Conservation (phyloP, 2,329 filamentous ascomycete species). For the Colletotrichum gigasporum region DNA sequence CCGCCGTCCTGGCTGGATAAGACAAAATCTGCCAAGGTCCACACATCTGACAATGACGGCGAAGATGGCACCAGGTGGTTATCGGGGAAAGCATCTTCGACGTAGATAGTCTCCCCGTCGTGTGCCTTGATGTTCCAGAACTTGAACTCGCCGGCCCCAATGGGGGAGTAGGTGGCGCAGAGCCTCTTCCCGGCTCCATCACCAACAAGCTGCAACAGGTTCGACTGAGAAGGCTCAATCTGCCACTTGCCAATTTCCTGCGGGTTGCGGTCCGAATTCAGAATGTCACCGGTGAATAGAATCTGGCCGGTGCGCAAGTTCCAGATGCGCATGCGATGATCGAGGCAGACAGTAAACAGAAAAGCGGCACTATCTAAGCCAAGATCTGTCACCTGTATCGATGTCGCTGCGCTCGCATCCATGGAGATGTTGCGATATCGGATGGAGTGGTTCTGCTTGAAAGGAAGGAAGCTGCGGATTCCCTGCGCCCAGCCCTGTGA, state of each 20-base stretch:
- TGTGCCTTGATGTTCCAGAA: constrained; percentile 83
- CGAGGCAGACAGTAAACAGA: constrained; percentile 84
- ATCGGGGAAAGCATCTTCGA: constrained; percentile 77
- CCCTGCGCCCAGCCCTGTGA: constrained; percentile 77
- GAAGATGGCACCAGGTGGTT: constrained; percentile 72
- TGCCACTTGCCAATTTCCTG: constrained; percentile 78
- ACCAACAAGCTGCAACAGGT: constrained; percentile 78
- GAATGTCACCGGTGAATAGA: constrained; percentile 78
- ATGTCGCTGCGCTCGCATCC: constrained; percentile 74
- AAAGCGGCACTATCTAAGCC: constrained; percentile 61
- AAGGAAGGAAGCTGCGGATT: constrained; percentile 72
- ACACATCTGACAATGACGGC: constrained; percentile 77
- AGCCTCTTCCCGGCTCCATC: constrained; percentile 60
- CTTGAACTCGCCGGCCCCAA: constrained; percentile 90
- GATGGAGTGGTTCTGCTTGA: constrained; percentile 71
- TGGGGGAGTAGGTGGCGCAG: constrained; percentile 86
- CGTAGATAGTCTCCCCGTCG: constrained; percentile 68
- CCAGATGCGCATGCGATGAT: constrained; percentile 91
- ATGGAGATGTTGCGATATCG: constrained; percentile 71
- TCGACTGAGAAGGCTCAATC: constrained; percentile 81
- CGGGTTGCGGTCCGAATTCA: constrained; percentile 72
- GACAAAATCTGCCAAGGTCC: constrained; percentile 82
- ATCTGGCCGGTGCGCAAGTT: constrained; percentile 84
- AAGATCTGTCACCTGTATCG: constrained; percentile 64
- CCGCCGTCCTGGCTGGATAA: constrained; percentile 65